Evolutionary conservation across 352 stramenopile species (phyloP).

Genomic region (Globisporangium alternatum): DNA sequence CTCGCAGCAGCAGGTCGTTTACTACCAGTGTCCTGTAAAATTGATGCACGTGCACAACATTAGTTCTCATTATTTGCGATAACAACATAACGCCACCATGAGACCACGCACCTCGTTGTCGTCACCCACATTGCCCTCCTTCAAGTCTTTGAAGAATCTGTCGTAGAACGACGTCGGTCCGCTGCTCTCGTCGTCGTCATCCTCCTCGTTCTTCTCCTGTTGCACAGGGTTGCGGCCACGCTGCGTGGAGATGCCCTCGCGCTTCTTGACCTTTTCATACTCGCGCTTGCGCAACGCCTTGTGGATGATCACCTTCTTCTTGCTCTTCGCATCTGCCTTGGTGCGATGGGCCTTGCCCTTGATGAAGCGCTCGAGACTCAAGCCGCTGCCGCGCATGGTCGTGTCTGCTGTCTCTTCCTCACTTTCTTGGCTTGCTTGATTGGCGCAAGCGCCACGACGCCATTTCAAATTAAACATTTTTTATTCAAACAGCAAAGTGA

Average conservation of each 20-base stretch:
- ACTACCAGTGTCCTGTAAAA: not conserved
- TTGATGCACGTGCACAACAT: too few species aligned
- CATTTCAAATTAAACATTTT: too few species aligned
- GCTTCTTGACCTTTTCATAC: constrained; percentile 85
- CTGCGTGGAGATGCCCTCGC: constrained; percentile 25
- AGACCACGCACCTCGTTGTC: constrained; percentile 16
- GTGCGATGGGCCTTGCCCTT: constrained; percentile 79
- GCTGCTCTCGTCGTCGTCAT: constrained; percentile 7
- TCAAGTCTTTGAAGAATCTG: constrained; percentile 64
- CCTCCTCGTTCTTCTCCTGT: constrained; percentile 14
- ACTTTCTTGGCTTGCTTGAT: not conserved
- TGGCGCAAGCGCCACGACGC: too few species aligned
- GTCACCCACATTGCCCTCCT: constrained; percentile 34
- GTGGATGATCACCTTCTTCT: constrained; percentile 78
- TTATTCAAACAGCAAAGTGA: too few species aligned
- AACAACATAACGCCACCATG: not conserved
- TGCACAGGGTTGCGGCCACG: constrained; percentile 14
- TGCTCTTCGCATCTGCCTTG: constrained; percentile 79
- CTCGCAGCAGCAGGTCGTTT: not conserved
- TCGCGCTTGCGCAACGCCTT: constrained; percentile 75
- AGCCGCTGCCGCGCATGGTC: constrained; percentile 66
- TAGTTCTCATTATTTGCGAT: not conserved
- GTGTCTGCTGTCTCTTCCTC: not conserved
- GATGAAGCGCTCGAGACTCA: constrained; percentile 87
- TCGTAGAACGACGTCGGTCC: constrained; percentile 73